These are phyloP conservation scores for Aspergillus kassunensis DNA, from an alignment of 495 filamentous ascomycete genomes.

Conservation along the genomic window DNA sequence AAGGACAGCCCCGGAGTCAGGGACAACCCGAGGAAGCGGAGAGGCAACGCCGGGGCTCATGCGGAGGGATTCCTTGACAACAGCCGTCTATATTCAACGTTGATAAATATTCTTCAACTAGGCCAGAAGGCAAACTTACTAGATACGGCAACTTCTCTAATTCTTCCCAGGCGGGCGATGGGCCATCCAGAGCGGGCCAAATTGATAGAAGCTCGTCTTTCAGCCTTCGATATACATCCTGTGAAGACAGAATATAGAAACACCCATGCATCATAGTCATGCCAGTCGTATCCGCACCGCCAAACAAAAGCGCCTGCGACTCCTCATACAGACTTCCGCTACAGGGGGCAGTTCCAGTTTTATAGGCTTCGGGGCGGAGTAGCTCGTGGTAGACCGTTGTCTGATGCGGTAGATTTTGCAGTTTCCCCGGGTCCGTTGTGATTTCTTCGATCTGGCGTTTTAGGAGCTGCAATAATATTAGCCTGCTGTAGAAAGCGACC, in stretches of 20 bases:
- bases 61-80: slow-evolving; percentile 9
- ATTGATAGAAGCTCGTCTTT: neutral
- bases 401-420: slow-evolving; percentile 3
- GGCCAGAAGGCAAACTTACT: neutral
- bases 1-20: neutral
- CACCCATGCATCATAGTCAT: slow-evolving; percentile 6
- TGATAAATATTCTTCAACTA: neutral
- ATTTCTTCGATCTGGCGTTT: slow-evolving; percentile 6
- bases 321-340: slow-evolving; percentile 7
- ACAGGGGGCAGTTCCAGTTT: neutral
- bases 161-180: neutral
- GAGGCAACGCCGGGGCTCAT: slow-evolving; percentile 8
- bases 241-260: neutral
- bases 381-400: slow-evolving; percentile 12
- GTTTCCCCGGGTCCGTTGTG: neutral
- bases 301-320: slow-evolving; percentile 8
- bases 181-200: neutral
- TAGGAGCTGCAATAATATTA: neutral
- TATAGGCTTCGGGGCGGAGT: slow-evolving; percentile 6
- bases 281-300: slow-evolving; percentile 6
- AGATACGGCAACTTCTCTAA: slow-evolving; percentile 9
- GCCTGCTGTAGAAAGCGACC: neutral
- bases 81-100: slow-evolving; percentile 2
- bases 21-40: slow-evolving; percentile 7
- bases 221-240: neutral